phyloP scores from a whole-genome alignment of 768 basidiomycete genomes.

The Coprinopsis strossmayeri region DNA sequence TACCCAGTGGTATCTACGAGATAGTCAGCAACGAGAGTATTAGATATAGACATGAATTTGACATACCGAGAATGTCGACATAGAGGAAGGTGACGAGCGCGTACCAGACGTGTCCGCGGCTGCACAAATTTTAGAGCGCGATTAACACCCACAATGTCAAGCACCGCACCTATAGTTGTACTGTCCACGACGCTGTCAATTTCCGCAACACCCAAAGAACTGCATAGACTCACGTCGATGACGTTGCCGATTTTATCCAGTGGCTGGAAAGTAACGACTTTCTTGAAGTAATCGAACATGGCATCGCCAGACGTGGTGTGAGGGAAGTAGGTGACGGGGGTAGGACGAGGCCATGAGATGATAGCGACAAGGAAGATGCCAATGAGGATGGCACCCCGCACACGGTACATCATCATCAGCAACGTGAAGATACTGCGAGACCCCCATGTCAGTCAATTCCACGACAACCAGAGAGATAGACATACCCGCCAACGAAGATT shows the following conservation, averaged over 20 bases:
- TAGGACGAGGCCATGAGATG: slow-evolving; percentile 84
- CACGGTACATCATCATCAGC: slow-evolving; percentile 76
- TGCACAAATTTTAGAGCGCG: no score
- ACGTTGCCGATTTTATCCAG: slow-evolving; percentile 57
- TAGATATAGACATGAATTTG: background rate
- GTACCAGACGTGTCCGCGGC: slow-evolving; percentile 84
- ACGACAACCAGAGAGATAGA: slow-evolving; percentile 4
- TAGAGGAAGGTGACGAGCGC: slow-evolving; percentile 86
- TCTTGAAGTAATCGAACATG: slow-evolving; percentile 79
- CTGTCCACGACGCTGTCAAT: no score
- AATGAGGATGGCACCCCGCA: slow-evolving; percentile 76
- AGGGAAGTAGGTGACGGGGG: slow-evolving; percentile 77
- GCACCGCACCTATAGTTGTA: slow-evolving; percentile 35
- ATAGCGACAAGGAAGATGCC: slow-evolving; percentile 82
- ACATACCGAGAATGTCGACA: slow-evolving; percentile 73
- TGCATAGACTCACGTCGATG: slow-evolving; percentile 45
- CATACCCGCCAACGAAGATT: slow-evolving; percentile 75
- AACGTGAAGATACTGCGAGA: slow-evolving; percentile 59
- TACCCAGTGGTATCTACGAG: slow-evolving; percentile 46
- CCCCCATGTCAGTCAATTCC: slow-evolving; percentile 4
- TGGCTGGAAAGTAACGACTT: slow-evolving; percentile 72
- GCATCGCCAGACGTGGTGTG: slow-evolving; percentile 60
- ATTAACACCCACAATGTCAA: no score
- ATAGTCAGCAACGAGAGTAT: background rate
- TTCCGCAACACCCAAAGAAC: background rate